phyloP scores from a whole-genome alignment of 345 rosid genomes.

The Hypericum perforatum region DNA sequence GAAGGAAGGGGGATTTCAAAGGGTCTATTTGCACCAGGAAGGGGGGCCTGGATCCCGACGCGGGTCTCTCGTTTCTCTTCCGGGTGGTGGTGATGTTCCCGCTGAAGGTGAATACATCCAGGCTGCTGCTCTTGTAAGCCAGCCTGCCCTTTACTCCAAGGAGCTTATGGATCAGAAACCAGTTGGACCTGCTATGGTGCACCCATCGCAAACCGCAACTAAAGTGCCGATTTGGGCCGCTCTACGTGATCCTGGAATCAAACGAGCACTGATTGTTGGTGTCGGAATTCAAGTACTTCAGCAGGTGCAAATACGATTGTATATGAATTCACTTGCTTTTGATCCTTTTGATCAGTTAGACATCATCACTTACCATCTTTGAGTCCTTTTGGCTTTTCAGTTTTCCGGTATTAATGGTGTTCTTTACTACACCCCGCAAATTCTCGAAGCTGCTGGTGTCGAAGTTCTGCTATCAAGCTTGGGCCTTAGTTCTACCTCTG shows the following conservation, averaged over 20 bases:
- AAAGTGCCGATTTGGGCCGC: constrained; percentile 68
- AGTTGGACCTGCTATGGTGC: constrained; percentile 69
- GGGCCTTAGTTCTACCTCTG: no score
- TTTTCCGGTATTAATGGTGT: no score
- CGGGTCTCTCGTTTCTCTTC: constrained; percentile 70
- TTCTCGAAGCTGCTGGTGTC: no score
- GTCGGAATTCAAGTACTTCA: constrained; percentile 88
- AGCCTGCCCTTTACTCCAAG: constrained; percentile 64
- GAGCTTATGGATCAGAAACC: constrained; percentile 37
- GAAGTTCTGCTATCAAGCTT: no score
- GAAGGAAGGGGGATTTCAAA: constrained; percentile 72
- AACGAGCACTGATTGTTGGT: constrained; percentile 79
- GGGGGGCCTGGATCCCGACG: constrained; percentile 59
- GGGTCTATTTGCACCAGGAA: constrained; percentile 76
- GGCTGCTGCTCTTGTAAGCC: constrained; percentile 87
- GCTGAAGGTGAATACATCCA: constrained; percentile 62
- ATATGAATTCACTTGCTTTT: not conserved
- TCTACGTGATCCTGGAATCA: constrained; percentile 81
- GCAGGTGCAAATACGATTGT: constrained; percentile 41
- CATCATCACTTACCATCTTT: not conserved
- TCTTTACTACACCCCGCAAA: no score
- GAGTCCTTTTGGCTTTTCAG: not conserved
- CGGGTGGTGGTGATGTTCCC: constrained; percentile 44
- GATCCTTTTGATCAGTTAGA: no score
- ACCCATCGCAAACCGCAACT: constrained; percentile 43